Conservation (phyloP, 2,329 filamentous ascomycete genomes). For the Parastagonospora nodorum region DNA sequence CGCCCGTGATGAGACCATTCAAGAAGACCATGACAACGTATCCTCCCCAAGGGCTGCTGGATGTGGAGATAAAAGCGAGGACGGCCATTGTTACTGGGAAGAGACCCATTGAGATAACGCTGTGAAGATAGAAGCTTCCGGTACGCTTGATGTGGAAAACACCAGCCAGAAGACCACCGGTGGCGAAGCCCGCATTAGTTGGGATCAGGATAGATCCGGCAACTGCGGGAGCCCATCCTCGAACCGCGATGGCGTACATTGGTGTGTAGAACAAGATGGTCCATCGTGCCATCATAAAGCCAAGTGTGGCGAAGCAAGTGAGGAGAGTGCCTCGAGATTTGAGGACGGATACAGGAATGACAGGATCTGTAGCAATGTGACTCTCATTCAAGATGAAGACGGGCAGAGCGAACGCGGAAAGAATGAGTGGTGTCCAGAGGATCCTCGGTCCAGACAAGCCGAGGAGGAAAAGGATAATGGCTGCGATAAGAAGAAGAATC, state of each 20-base stretch:
- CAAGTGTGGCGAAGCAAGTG: slow-evolving; percentile 74
- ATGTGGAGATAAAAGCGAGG: slow-evolving; percentile 62
- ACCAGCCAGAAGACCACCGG: slow-evolving; percentile 74
- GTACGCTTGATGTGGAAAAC: slow-evolving; percentile 74
- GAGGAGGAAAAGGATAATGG: slow-evolving; percentile 74
- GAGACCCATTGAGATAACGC: slow-evolving; percentile 62
- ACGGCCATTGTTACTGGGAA: slow-evolving; percentile 66
- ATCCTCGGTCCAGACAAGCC: slow-evolving; percentile 69
- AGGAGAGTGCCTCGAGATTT: slow-evolving; percentile 72
- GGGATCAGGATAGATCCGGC: slow-evolving; percentile 79
- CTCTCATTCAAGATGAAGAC: slow-evolving; percentile 67
- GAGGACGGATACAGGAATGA: slow-evolving; percentile 75
- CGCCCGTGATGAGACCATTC: slow-evolving; percentile 75
- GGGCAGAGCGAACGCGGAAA: slow-evolving; percentile 61
- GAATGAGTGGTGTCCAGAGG: slow-evolving; percentile 61
- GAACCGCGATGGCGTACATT: slow-evolving; percentile 77
- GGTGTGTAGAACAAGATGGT: slow-evolving; percentile 80
- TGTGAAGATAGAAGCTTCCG: slow-evolving; percentile 74
- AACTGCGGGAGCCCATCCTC: slow-evolving; percentile 69
- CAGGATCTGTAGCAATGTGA: slow-evolving; percentile 67
- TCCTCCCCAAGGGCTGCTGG: slow-evolving; percentile 54
- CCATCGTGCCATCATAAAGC: slow-evolving; percentile 83
- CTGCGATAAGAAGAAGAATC: slow-evolving; percentile 57
- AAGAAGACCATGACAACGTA: slow-evolving; percentile 68
- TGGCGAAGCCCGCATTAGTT: slow-evolving; percentile 78